Percentiles rank a stretch among this genome's conserved stretches.
Conservation (phyloP, 768 basidiomycete species). For the Phanerochaete sordida region DNA sequence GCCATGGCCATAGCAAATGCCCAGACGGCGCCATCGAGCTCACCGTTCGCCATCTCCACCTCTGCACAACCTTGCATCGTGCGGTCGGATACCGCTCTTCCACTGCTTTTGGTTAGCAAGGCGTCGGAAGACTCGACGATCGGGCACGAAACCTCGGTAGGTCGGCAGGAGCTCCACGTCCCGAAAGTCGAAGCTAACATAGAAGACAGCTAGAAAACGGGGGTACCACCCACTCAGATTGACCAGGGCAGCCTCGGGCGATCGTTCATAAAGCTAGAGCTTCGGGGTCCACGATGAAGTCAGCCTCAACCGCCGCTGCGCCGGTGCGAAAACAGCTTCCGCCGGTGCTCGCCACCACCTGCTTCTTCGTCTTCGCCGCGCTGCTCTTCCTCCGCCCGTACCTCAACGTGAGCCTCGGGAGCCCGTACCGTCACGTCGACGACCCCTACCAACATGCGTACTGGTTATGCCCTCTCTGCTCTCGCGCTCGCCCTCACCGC, state of each 20-base stretch:
- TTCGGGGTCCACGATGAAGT: background rate
- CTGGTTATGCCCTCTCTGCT: conserved; percentile 23
- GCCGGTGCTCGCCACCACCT: conserved; percentile 9
- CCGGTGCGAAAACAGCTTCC: background rate
- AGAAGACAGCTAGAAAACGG: background rate
- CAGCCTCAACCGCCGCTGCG: background rate
- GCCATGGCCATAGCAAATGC: too few species aligned
- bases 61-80: background rate
- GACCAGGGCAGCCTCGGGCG: too few species aligned
- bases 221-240: background rate
- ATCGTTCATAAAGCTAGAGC: too few species aligned
- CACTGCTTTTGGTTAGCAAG: background rate
- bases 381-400: conserved; percentile 23
- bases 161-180: background rate
- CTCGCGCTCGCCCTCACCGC: conserved; percentile 11
- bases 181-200: background rate
- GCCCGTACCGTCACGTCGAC: conserved; percentile 16
- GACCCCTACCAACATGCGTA: conserved; percentile 29
- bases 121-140: background rate
- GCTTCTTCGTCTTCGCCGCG: conserved; percentile 20
- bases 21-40: too few species aligned
- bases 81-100: background rate
- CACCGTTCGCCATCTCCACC: too few species aligned
- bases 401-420: conserved; percentile 11
- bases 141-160: background rate